Evolutionary conservation across 371 early-diverging fungal genomes (phyloP).

Genomic region (Zancudomyces culisetae): DNA sequence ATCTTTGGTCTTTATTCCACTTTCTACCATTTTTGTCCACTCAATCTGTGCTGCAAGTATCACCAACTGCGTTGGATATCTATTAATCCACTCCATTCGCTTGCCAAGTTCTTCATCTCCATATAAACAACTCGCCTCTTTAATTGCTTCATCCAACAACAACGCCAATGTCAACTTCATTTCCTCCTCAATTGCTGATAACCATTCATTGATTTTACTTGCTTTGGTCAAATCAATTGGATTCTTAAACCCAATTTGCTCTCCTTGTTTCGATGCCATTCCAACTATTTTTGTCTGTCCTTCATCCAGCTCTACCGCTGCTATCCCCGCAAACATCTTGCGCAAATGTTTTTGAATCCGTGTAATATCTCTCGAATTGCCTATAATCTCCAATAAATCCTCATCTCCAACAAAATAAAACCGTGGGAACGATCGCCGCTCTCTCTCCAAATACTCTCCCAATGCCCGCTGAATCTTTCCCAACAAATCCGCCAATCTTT

Average conservation of each 20-base stretch:
- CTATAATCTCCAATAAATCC: constrained; percentile 95
- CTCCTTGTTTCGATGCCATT: constrained; percentile 85
- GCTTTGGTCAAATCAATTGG: constrained; percentile 62
- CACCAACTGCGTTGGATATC: constrained; percentile 82
- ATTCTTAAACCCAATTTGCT: constrained; percentile 59
- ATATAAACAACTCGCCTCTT: constrained; percentile 4
- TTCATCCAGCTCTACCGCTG: constrained; percentile 59
- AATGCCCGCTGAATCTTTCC: constrained; percentile 93
- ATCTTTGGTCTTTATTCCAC: constrained; percentile 29
- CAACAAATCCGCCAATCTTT: constrained; percentile 79
- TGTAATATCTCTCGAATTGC: constrained; percentile 87
- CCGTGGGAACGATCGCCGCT: constrained; percentile 90
- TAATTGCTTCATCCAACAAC: constrained; percentile 48
- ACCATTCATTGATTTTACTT: constrained; percentile 92
- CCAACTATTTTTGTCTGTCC: constrained; percentile 54
- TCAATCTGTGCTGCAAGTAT: constrained; percentile 74
- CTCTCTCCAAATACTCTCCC: constrained; percentile 93
- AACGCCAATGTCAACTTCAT: constrained; percentile 72
- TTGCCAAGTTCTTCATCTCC: constrained; percentile 22
- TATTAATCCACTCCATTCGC: constrained; percentile 66
- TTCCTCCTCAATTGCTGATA: constrained; percentile 81
- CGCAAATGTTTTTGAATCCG: constrained; percentile 94
- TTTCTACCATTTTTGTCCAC: constrained; percentile 83
- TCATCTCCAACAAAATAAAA: constrained; percentile 99
- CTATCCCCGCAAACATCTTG: constrained; percentile 97